Conservation (phyloP, 2,329 filamentous ascomycete species). For the Thelonectria blattea region DNA sequence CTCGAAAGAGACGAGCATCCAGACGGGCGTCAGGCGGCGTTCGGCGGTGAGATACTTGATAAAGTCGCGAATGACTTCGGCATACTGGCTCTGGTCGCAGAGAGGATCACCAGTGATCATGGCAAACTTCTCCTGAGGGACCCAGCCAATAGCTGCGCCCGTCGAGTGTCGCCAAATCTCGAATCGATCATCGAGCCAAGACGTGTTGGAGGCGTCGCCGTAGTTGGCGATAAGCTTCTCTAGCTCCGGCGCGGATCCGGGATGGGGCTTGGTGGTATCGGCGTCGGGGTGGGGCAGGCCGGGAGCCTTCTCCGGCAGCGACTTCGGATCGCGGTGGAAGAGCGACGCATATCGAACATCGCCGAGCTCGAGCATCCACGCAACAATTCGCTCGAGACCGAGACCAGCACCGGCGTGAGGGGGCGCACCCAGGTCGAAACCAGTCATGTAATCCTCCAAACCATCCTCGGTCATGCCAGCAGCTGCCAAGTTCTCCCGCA, state of each 20-base stretch:
- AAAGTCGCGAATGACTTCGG: constrained; percentile 74
- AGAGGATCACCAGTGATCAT: constrained; percentile 89
- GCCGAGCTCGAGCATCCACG: constrained; percentile 83
- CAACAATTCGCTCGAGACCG: constrained; percentile 86
- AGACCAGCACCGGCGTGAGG: constrained; percentile 91
- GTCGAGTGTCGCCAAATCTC: constrained; percentile 86
- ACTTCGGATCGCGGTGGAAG: constrained; percentile 89
- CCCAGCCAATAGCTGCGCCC: constrained; percentile 85
- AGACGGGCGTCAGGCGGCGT: constrained; percentile 75
- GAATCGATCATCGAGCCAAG: constrained; percentile 89
- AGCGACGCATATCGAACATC: constrained; percentile 89
- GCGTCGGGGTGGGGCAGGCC: constrained; percentile 85
- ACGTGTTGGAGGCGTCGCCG: constrained; percentile 91
- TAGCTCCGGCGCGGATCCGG: constrained; percentile 70
- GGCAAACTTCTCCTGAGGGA: constrained; percentile 75
- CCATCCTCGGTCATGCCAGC: constrained; percentile 78
- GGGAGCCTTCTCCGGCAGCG: constrained; percentile 70
- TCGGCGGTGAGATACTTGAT: constrained; percentile 77
- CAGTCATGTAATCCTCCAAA: constrained; percentile 90
- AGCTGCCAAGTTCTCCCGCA: constrained; percentile 79
- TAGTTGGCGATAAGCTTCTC: constrained; percentile 95
- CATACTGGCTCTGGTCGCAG: constrained; percentile 79
- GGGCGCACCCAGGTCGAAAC: constrained; percentile 86
- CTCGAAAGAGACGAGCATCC: constrained; percentile 83
- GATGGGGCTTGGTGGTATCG: constrained; percentile 66